phyloP scores from a whole-genome alignment of 2,329 filamentous ascomycete species.

The Anisogramma anomala region DNA sequence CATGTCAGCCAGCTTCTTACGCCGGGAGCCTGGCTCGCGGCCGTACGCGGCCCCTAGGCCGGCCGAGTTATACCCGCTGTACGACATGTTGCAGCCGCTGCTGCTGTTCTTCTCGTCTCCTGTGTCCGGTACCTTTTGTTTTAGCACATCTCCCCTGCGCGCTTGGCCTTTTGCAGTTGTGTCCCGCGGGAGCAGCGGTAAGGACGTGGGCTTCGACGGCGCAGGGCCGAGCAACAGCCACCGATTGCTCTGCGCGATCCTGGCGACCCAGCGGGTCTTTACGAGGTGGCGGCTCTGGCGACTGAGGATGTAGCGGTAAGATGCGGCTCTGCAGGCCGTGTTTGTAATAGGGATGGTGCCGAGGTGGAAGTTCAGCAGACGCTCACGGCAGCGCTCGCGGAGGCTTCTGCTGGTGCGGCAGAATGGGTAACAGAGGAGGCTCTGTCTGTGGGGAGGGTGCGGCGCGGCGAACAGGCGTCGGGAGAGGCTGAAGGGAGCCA shows the following conservation, averaged over 20 bases:
- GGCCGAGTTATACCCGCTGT: constrained; percentile 20
- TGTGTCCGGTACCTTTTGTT: constrained; percentile 10
- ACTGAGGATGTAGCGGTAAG: constrained; percentile 59
- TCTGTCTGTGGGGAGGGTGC: constrained; percentile 32
- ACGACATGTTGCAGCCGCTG: constrained; percentile 13
- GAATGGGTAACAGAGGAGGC: constrained; percentile 55
- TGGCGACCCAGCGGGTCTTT: constrained; percentile 35
- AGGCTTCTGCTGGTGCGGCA: constrained; percentile 36
- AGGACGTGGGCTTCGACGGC: constrained; percentile 17
- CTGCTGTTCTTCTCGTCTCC: constrained; percentile 11
- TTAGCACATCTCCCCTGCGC: constrained; percentile 4
- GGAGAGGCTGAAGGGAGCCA: constrained; percentile 35
- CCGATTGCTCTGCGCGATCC: constrained; percentile 28
- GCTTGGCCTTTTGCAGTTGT: neutral
- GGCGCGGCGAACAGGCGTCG: constrained; percentile 22
- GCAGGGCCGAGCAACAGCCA: constrained; percentile 34
- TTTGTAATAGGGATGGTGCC: constrained; percentile 59
- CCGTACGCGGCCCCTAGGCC: constrained; percentile 22
- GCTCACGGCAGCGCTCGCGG: constrained; percentile 51
- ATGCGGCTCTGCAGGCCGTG: constrained; percentile 63
- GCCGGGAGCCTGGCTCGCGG: constrained; percentile 56
- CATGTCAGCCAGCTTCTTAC: constrained; percentile 63
- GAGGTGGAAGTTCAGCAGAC: constrained; percentile 59
- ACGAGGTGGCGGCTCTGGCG: constrained; percentile 46
- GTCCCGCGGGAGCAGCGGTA: constrained; percentile 25